Percentiles rank a stretch among this genome's conserved stretches.
phyloP scores from a whole-genome alignment of 177 flowering plant species.

The Vitis hybrid region DNA sequence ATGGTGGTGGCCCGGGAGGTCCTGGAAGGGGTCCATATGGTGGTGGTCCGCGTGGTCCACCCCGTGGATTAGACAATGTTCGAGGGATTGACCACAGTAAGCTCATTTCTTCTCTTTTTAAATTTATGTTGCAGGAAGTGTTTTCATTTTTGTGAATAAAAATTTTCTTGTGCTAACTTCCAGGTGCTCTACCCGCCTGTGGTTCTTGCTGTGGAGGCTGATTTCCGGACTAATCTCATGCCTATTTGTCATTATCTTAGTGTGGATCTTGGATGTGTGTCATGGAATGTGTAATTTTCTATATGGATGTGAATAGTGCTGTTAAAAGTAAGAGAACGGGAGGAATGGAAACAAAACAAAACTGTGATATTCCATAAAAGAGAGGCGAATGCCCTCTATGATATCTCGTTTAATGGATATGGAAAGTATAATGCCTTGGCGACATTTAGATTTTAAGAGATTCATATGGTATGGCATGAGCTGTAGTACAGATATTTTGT shows the following conservation, averaged over 20 bases:
- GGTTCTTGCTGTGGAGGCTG: conserved; percentile 91
- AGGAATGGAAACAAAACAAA: no score
- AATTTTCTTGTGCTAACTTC: background rate
- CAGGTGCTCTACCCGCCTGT: conserved; percentile 93
- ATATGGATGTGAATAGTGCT: no score
- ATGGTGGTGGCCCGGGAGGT: conserved; percentile 90
- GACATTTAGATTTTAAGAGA: no score
- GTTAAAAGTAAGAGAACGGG: no score
- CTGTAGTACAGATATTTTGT: no score
- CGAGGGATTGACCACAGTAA: conserved; percentile 89
- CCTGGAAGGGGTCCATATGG: conserved; percentile 92
- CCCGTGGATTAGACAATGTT: conserved; percentile 84
- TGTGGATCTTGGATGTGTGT: no score
- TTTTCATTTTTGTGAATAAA: background rate
- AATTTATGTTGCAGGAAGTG: background rate
- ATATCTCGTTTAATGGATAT: no score
- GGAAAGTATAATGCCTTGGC: no score
- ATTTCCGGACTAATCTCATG: background rate
- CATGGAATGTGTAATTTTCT: background rate
- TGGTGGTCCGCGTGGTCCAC: conserved; percentile 82
- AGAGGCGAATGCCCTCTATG: no score
- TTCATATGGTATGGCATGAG: no score
- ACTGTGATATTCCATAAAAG: no score
- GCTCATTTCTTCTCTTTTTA: conserved; percentile 15
- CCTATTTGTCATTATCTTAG: background rate